Evolutionary conservation across 1,284 basidiomycete genomes (phyloP).

Genomic region (Fomes fomentarius): DNA sequence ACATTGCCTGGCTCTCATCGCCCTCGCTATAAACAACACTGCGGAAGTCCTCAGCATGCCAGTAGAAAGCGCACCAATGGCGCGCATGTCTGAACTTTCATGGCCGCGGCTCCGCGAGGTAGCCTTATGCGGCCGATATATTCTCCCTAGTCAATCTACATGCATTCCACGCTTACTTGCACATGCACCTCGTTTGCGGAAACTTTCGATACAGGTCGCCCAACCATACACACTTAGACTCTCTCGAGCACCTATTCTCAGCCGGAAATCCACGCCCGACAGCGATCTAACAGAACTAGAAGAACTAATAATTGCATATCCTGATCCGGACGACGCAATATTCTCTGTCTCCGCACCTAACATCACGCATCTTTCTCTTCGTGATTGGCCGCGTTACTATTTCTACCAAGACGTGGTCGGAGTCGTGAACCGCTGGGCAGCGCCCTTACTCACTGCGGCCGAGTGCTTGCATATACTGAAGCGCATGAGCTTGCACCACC

Average conservation of each 20-base stretch:
- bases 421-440: neutral
- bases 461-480: conserved; percentile 9
- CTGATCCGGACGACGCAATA: conserved; percentile 11
- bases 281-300: neutral
- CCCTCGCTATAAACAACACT: conserved; percentile 3
- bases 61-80: conserved; percentile 3
- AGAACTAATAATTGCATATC: conserved; percentile 6
- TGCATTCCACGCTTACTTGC: neutral
- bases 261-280: neutral
- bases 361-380: conserved; percentile 5
- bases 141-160: conserved; percentile 1
- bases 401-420: neutral
- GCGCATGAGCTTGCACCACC: conserved; percentile 2
- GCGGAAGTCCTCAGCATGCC: conserved; percentile 4
- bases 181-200: neutral
- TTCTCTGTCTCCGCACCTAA: conserved; percentile 1
- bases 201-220: neutral
- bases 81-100: conserved; percentile 8
- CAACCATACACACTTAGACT: neutral
- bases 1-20: conserved; percentile 5
- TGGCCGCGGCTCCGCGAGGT: conserved; percentile 5
- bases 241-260: conserved; percentile 1
- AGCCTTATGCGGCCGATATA: conserved; percentile 1
- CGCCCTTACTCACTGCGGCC: conserved; percentile 5
- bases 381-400: conserved; percentile 14